Evolutionary conservation across 164 flowering plant species (phyloP), one percentile per base, ranked within the genome.

Genomic region (Euptelea pleiosperma): DNA sequence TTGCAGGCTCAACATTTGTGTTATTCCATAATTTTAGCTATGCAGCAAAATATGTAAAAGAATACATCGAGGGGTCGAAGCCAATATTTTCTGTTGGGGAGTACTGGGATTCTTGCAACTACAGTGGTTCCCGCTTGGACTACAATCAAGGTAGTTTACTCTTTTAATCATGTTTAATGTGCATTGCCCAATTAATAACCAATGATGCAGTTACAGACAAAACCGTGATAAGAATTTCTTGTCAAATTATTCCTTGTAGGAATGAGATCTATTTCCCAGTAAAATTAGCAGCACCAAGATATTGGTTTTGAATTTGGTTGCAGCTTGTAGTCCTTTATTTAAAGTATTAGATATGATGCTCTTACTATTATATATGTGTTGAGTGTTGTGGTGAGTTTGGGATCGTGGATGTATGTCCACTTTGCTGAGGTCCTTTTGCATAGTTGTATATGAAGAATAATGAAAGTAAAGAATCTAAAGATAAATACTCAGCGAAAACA

Each of bases 91-190:
- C 87, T 68, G 87, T 91, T 62, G 98, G 98, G 18, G 98, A 91
- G 66, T 85, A 83, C 43, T 91, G 98, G 98, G 96, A 91, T 72
- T 76, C 94, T 57, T 91, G 98, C 80, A 89, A 74, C 62, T 91
- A 91, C 70, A 70, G 21, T 40, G 46, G 87, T 35, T 8, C 30
- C 30, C 60, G 57, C 52, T 73, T 89, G 84, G 95, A 87, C 42
- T 89, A 89, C 72, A 89, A 89, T 57, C 98, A 91, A 87, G 96
- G 98, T 89, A 79, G 51, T 6, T 8, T 30, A 19, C 37, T 37
- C 30, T 21, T 19, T 7, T 33, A 3, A 33, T n/a, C 18, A 49
- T 49, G 21, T 29, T 21, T 18, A n/a, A 19, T 43, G 43, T 52
- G 24, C 11, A 33, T 33, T 18, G n/a, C 5, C 1, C n/a, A 10